phyloP scores from a whole-genome alignment of 2,329 filamentous ascomycete species.

The Calonectria pseudoreteaudii region DNA sequence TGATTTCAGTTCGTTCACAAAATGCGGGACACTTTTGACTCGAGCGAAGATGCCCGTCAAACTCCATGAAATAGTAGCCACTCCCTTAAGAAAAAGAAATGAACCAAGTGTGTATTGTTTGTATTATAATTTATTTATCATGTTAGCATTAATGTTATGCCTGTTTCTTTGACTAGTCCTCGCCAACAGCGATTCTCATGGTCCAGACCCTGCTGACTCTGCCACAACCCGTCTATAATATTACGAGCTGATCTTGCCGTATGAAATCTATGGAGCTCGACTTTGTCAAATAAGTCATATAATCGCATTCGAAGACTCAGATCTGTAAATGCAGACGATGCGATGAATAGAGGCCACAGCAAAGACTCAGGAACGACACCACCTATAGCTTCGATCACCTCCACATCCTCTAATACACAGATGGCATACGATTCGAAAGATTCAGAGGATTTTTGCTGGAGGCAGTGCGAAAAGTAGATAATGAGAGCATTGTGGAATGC shows the following conservation, averaged over 20 bases:
- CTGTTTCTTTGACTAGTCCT: not conserved
- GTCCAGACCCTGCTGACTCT: constrained; percentile 4
- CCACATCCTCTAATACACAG: constrained; percentile 29
- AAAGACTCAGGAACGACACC: constrained; percentile 33
- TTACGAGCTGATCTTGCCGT: constrained; percentile 35
- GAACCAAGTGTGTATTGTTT: too few species aligned
- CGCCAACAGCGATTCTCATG: constrained; percentile 8
- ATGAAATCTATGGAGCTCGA: constrained; percentile 34
- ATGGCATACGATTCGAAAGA: constrained; percentile 32
- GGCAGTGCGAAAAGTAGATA: constrained; percentile 40
- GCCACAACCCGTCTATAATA: constrained; percentile 36
- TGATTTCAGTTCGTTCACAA: too few species aligned
- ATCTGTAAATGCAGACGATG: constrained; percentile 32
- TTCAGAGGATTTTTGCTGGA: constrained; percentile 22
- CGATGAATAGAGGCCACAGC: constrained; percentile 40
- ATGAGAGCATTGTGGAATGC: constrained; percentile 42
- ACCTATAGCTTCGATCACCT: constrained; percentile 31
- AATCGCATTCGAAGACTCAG: constrained; percentile 29
- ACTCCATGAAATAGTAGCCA: too few species aligned
- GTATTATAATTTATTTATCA: not conserved
- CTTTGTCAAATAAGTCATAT: constrained; percentile 29
- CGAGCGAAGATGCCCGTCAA: too few species aligned
- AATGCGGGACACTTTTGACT: too few species aligned
- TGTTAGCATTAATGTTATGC: constrained; percentile 16
- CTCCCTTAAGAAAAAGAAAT: too few species aligned